Base-by-base conservation (phyloP, 345 rosid genomes). In the Sisymbrium irio region DNA sequence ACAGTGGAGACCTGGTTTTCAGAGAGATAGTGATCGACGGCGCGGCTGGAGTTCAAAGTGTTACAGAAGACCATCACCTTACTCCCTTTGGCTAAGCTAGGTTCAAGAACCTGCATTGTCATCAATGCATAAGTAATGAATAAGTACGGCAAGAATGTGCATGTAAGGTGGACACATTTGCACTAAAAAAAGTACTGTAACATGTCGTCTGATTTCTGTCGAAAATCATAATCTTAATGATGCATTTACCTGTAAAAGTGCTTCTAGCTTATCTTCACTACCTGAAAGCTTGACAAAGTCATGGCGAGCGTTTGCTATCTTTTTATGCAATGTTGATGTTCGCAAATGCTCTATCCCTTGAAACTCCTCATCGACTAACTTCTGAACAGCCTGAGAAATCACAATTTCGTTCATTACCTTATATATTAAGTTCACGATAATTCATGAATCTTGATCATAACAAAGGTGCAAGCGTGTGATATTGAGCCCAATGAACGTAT, bases 61-160 rank as follows among this genome's bases (percentile, higher is more conserved):
- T 94, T 91, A 69, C 97, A 94, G 76, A 89, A 89, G 41, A 88
- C 95, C 97, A 94, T 94, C 79, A 94, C 96, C 72, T 84, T 89
- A 80, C 91, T 89, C 70, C 98, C 98, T 81, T 87, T 91, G 49
- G 92, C 85, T 83, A 94, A 84, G 84, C 96, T 91, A 30, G 96
- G 97, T 78, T 91, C 97, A 71, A 94, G 97, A 75, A 91, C 97
- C 98, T 94, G 84, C 69, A 55, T 67, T 79, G 66, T 45, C 82
- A 49, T 74, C 47, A 62, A 65, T 54, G 36, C 47, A 73, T 12
- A 67, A 80, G 41, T 42, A 42, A 57, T 36, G 19, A 59, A 44
- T 67, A 33, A 53, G 72, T 58, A 56, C 1, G 35, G n/a, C 32
- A 56, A 28, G 59, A 40, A 54, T 41, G 47, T n/a, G 22, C 12